Evolutionary conservation across 768 basidiomycete species (phyloP).

Genomic region (Strobilomyces dryophilus): DNA sequence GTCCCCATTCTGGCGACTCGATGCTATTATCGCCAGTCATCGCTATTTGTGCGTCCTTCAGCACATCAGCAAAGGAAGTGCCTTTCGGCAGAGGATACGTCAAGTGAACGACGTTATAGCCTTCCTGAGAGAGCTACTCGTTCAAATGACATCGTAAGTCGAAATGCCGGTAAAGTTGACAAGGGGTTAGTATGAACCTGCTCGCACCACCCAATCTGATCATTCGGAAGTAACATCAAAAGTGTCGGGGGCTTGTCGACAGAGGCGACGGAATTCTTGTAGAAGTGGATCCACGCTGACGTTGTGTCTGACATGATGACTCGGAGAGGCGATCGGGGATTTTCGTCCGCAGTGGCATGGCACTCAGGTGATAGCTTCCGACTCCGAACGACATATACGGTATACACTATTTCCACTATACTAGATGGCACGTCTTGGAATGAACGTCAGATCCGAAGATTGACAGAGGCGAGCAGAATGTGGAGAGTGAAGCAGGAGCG

Average conservation of each 20-base stretch:
- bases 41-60: conserved; percentile 15
- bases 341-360: too few species aligned
- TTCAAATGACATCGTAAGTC: neutral
- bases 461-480: neutral
- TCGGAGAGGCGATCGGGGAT: neutral
- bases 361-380: too few species aligned
- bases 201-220: conserved; percentile 34
- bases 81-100: conserved; percentile 19
- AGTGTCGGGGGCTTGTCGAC: conserved; percentile 30
- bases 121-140: conserved; percentile 36
- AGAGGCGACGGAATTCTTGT: conserved; percentile 28
- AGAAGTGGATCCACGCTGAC: conserved; percentile 13
- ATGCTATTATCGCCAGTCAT: conserved; percentile 5
- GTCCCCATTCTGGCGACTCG: conserved; percentile 21
- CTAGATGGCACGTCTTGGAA: neutral
- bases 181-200: conserved; percentile 23
- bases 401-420: conserved; percentile 10
- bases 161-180: neutral
- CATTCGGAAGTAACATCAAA: conserved; percentile 27
- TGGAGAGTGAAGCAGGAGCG: conserved; percentile 2
- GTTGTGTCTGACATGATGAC: neutral
- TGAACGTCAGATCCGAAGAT: neutral
- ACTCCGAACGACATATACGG: neutral
- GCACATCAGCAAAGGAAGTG: conserved; percentile 12
- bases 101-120: conserved; percentile 35